Evolutionary conservation across 306 rosid genomes (phyloP).

Genomic region (Quercus rubra): DNA sequence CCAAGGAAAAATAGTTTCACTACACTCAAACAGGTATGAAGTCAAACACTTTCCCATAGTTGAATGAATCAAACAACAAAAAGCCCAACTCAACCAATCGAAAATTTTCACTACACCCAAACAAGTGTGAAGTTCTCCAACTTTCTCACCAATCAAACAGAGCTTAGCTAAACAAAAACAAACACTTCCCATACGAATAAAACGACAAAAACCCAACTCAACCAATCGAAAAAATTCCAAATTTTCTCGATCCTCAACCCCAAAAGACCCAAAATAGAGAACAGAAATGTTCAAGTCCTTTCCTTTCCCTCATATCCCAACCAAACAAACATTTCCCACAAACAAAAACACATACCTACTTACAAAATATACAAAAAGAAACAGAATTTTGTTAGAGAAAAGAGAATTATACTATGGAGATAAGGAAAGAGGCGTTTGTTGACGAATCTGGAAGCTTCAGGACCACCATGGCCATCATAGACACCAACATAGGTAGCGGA

Average conservation of each 20-base stretch:
- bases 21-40: too few relatives aligned
- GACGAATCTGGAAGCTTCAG: conserved; percentile 91
- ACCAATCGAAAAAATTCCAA: too few relatives aligned
- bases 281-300: not conserved
- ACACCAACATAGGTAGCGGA: conserved; percentile 84
- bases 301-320: not conserved
- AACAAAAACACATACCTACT: not conserved
- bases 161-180: too few relatives aligned
- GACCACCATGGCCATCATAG: conserved; percentile 96
- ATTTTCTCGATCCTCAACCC: not conserved
- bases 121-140: not conserved
- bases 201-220: too few relatives aligned
- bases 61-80: not conserved
- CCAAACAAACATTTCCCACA: not conserved
- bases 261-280: not conserved
- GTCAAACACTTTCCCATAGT: not conserved
- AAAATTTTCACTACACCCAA: not conserved
- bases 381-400: too few relatives aligned
- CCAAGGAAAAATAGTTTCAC: too few relatives aligned
- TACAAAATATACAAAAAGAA: not conserved
- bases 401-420: conserved; percentile 56
- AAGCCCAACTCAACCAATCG: not conserved
- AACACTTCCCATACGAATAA: too few relatives aligned
- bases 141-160: not conserved
- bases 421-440: conserved; percentile 67